Conservation (phyloP, 2,329 filamentous ascomycete genomes). For the Esteya vermicola region DNA sequence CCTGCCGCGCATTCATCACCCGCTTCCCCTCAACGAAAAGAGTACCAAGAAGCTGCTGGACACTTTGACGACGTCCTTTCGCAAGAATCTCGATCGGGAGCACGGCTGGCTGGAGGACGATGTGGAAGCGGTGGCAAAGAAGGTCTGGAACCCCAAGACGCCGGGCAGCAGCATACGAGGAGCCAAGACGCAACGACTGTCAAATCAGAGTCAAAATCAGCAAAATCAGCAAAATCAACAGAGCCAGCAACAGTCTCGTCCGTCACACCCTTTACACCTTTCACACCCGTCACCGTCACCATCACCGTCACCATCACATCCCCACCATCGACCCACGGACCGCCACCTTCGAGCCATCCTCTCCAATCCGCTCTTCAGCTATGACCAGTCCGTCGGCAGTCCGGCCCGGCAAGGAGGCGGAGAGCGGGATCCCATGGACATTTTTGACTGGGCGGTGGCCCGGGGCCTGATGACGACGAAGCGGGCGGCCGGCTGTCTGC, state of each 20-base stretch:
- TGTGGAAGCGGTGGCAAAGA: conserved; percentile 1
- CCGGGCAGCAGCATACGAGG: too few relatives aligned
- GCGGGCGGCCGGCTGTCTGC: conserved; percentile 38
- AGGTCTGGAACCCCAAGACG: too few relatives aligned
- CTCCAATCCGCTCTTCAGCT: conserved; percentile 39
- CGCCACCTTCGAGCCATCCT: conserved; percentile 42
- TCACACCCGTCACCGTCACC: neutral
- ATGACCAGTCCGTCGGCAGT: conserved; percentile 17
- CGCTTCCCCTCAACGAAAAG: conserved; percentile 31
- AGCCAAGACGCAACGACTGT: neutral
- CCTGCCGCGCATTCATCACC: conserved; percentile 34
- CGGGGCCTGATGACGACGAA: conserved; percentile 40
- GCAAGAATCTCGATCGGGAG: conserved; percentile 42
- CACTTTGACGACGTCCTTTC: conserved; percentile 41
- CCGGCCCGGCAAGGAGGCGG: conserved; percentile 7
- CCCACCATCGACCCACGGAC: conserved; percentile 24
- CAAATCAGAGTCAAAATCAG: too few relatives aligned
- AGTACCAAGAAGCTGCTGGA: conserved; percentile 42
- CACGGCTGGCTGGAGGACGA: conserved; percentile 30
- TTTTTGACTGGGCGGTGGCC: conserved; percentile 41
- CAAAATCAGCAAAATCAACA: too few relatives aligned
- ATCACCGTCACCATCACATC: neutral
- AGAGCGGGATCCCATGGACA: conserved; percentile 32
- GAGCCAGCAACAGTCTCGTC: too few relatives aligned
- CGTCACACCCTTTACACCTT: neutral